These are phyloP conservation scores for Lojkania enalia DNA, from an alignment of 2,329 filamentous ascomycete genomes.

Conservation along the genomic window DNA sequence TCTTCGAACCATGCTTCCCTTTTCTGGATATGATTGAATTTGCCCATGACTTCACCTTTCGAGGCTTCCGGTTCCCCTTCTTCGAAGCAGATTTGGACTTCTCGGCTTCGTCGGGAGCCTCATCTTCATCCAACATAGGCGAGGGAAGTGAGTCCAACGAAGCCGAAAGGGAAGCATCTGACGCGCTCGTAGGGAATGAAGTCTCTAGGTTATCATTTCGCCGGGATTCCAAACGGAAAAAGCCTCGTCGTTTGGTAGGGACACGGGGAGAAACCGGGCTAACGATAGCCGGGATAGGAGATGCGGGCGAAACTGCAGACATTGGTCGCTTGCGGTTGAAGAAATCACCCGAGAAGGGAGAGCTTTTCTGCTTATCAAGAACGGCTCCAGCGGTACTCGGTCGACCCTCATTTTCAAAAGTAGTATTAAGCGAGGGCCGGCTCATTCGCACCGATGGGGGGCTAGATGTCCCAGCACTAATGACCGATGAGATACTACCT, in stretches of 20 bases:
- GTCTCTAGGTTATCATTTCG: slow-evolving; percentile 43
- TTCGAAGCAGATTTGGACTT: slow-evolving; percentile 48
- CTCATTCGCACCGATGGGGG: slow-evolving; percentile 49
- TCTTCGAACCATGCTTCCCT: slow-evolving; percentile 55
- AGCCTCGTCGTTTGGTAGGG: slow-evolving; percentile 40
- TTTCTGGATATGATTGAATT: slow-evolving; percentile 69
- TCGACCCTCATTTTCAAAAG: slow-evolving; percentile 50
- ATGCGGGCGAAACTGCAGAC: slow-evolving; percentile 39
- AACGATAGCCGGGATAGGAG: slow-evolving; percentile 17
- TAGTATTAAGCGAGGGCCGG: slow-evolving; percentile 44
- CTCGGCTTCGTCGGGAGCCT: slow-evolving; percentile 47
- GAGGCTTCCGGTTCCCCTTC: slow-evolving; percentile 59
- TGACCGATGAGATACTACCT: slow-evolving; percentile 77
- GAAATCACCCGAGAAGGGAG: slow-evolving; percentile 28
- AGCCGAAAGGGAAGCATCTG: slow-evolving; percentile 39
- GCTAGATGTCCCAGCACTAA: slow-evolving; percentile 61
- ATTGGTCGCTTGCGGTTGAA: slow-evolving; percentile 40
- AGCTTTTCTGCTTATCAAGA: slow-evolving; percentile 53
- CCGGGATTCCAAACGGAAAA: slow-evolving; percentile 57
- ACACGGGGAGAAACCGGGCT: slow-evolving; percentile 23
- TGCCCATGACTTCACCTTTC: slow-evolving; percentile 76
- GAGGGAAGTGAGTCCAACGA: slow-evolving; percentile 30
- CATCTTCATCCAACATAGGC: slow-evolving; percentile 27
- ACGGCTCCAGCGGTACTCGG: slow-evolving; percentile 75
- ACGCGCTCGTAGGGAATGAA: slow-evolving; percentile 35